phyloP scores from a whole-genome alignment of 1,139 yeast species.

The Yamadazyma siamensis region DNA sequence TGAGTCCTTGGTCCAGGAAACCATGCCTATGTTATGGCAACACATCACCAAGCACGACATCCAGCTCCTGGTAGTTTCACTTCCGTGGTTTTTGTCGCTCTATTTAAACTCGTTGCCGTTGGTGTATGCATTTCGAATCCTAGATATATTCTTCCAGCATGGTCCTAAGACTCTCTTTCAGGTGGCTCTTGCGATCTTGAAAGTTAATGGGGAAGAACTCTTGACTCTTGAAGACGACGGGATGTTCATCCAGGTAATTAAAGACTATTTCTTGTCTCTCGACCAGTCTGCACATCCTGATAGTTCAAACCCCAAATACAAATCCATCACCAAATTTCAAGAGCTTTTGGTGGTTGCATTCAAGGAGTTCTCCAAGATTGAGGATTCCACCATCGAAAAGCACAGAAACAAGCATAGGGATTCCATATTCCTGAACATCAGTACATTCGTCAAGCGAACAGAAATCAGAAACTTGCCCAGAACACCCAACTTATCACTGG shows the following conservation, averaged over 20 bases:
- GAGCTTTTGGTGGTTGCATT: conserved; percentile 88
- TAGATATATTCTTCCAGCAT: conserved; percentile 87
- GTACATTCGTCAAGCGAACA: conserved; percentile 86
- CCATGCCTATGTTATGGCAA: conserved; percentile 85
- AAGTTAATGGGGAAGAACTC: conserved; percentile 82
- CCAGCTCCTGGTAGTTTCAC: conserved; percentile 88
- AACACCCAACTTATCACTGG: conserved; percentile 55
- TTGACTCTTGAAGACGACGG: conserved; percentile 89
- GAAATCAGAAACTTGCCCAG: conserved; percentile 83
- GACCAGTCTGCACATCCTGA: conserved; percentile 81
- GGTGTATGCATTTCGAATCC: conserved; percentile 85
- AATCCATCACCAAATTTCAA: conserved; percentile 79
- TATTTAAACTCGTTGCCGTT: conserved; percentile 93
- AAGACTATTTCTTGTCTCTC: conserved; percentile 73
- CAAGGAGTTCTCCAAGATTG: conserved; percentile 78
- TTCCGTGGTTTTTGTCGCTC: conserved; percentile 94
- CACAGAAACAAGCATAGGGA: conserved; percentile 73
- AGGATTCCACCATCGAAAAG: conserved; percentile 68
- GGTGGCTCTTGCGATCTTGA: conserved; percentile 84
- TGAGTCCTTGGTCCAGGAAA: conserved; percentile 83
- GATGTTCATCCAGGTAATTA: conserved; percentile 77
- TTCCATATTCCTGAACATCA: conserved; percentile 79
- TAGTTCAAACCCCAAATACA: conserved; percentile 59
- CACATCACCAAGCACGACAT: conserved; percentile 79
- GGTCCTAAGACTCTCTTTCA: conserved; percentile 91